Conservation (phyloP, 805 yeast genomes). For the Candida odintsovae region DNA sequence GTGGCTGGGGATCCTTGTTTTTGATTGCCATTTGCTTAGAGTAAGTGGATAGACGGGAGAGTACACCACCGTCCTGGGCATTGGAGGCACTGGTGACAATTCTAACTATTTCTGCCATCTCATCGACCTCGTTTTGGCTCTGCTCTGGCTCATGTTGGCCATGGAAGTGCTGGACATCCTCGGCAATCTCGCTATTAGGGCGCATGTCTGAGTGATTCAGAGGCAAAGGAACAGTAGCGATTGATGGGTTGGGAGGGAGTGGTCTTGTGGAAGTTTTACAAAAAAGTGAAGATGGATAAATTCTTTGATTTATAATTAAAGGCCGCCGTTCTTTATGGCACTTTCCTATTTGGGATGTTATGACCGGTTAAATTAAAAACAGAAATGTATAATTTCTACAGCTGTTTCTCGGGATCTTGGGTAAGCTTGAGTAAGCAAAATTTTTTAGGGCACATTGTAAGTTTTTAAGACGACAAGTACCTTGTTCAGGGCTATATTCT, state of each 20-base stretch:
- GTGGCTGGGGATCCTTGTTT: not conserved
- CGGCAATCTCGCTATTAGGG: not conserved
- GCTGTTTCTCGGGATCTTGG: no score
- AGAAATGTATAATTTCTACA: not conserved
- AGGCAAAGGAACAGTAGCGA: not conserved
- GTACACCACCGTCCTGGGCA: conserved; percentile 9
- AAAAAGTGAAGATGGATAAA: no score
- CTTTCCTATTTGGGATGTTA: not conserved
- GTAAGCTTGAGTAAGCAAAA: no score
- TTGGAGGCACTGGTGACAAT: conserved; percentile 10
- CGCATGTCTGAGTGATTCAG: not conserved
- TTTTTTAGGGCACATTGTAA: no score
- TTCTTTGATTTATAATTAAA: no score
- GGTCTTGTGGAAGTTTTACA: no score
- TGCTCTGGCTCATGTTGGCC: not conserved
- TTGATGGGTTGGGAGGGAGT: not conserved
- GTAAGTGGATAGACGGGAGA: conserved; percentile 3
- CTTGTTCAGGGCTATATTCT: no score
- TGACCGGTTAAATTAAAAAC: not conserved
- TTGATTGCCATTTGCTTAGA: conserved; percentile 3
- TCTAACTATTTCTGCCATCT: conserved; percentile 10
- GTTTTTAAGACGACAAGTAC: no score
- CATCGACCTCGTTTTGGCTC: not conserved
- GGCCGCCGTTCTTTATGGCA: not conserved
- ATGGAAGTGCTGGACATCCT: not conserved